Conservation (phyloP, 129 eudicot species). For the Helianthus tuberosus region DNA sequence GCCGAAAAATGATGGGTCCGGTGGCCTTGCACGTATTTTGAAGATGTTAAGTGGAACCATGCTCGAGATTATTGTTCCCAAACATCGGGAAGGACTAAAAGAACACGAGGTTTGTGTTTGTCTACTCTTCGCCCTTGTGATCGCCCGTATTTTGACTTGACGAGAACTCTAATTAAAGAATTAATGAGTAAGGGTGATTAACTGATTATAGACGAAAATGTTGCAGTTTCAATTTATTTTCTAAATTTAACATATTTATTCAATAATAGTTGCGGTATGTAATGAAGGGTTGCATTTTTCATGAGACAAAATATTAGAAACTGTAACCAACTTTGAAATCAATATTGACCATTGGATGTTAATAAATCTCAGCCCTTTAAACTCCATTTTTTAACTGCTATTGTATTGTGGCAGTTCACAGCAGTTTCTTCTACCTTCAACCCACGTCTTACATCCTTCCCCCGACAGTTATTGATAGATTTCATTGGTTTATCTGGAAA, state of each 20-base stretch:
- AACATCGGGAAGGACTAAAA: conserved; percentile 67
- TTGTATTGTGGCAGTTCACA: no score
- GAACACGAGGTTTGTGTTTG: conserved; percentile 84
- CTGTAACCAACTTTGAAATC: background rate
- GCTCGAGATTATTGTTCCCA: conserved; percentile 80
- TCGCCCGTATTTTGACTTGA: conserved; percentile 57
- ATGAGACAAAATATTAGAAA: conserved; percentile 18
- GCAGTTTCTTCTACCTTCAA: no score
- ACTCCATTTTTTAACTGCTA: no score
- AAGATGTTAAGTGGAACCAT: conserved; percentile 77
- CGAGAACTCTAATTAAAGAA: conserved; percentile 43
- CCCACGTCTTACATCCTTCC: no score
- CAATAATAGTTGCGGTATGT: conserved; percentile 13
- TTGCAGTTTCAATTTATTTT: conserved; percentile 20
- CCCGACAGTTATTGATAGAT: no score
- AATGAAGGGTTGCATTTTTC: conserved; percentile 8
- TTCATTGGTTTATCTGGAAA: no score
- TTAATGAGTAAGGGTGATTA: background rate
- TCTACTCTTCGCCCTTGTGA: conserved; percentile 67
- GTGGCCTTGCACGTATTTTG: conserved; percentile 57
- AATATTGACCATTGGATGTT: no score
- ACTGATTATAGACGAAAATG: conserved; percentile 21
- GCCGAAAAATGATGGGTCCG: no score
- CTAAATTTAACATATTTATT: conserved; percentile 26
- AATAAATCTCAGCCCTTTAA: no score